phyloP scores from a whole-genome alignment of 345 rosid genomes.

The Cardiospermum halicacabum region DNA sequence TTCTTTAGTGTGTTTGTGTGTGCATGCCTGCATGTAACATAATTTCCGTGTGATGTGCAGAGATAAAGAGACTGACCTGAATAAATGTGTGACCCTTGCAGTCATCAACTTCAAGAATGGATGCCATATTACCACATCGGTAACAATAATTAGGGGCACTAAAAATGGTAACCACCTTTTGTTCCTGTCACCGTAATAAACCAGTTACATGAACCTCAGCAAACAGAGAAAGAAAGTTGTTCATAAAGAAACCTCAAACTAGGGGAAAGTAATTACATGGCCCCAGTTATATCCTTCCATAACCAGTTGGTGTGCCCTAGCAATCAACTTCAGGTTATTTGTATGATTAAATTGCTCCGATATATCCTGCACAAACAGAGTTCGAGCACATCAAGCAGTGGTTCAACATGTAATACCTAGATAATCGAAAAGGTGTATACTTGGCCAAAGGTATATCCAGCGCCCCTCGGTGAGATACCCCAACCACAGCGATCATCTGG shows the following conservation, averaged over 20 bases:
- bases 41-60: not conserved
- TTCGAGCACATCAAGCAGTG: not conserved
- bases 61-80: slow-evolving; percentile 50
- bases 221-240: slow-evolving; percentile 5
- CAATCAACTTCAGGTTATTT: slow-evolving; percentile 84
- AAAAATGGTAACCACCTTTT: slow-evolving; percentile 94
- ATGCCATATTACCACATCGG: slow-evolving; percentile 99
- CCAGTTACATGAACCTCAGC: not conserved
- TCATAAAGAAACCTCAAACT: not conserved
- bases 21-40: not conserved
- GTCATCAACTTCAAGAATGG: slow-evolving; percentile 90
- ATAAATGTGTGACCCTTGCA: slow-evolving; percentile 92
- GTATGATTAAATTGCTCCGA: slow-evolving; percentile 94
- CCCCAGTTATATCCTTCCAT: slow-evolving; percentile 99
- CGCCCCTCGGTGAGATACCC: slow-evolving; percentile 98
- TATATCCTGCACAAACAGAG: slow-evolving; percentile 57
- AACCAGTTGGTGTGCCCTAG: slow-evolving; percentile 93
- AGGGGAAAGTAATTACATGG: slow-evolving; percentile 50
- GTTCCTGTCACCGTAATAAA: slow-evolving; percentile 52
- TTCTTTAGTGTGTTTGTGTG: not conserved
- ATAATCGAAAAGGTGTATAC: slow-evolving; percentile 27
- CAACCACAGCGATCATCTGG: slow-evolving; percentile 97
- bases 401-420: not conserved
- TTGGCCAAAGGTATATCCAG: slow-evolving; percentile 96
- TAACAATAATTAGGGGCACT: slow-evolving; percentile 97